Evolutionary conservation across 2,329 filamentous ascomycete genomes (phyloP).

Genomic region (Septoria linicola): DNA sequence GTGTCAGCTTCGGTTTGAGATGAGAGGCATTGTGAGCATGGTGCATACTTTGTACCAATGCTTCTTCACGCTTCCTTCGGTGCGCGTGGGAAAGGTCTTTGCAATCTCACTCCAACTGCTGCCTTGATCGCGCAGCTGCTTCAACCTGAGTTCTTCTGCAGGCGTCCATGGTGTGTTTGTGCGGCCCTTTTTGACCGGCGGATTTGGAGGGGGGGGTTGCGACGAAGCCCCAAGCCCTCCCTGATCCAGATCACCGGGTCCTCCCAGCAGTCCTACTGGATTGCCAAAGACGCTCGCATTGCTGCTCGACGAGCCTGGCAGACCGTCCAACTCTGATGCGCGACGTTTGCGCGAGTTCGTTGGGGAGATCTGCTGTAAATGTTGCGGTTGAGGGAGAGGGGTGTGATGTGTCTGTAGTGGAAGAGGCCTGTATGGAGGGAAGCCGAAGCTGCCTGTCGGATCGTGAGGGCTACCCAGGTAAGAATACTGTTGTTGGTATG

Average conservation of each 20-base stretch:
- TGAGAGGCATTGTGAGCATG: neutral
- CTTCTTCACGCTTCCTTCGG: conserved; percentile 98
- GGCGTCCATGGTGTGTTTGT: conserved; percentile 99
- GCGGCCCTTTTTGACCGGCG: conserved; percentile 81
- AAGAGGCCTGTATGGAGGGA: conserved; percentile 31
- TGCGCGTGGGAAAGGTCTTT: conserved; percentile 92
- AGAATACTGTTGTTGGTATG: conserved; percentile 33
- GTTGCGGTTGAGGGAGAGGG: conserved; percentile 38
- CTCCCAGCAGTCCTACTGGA: conserved; percentile 31
- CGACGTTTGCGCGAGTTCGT: conserved; percentile 39
- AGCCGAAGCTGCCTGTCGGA: conserved; percentile 30
- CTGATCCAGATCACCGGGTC: conserved; percentile 19
- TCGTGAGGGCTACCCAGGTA: conserved; percentile 34
- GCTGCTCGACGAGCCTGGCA: conserved; percentile 35
- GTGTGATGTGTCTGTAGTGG: conserved; percentile 36
- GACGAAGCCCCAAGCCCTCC: conserved; percentile 21
- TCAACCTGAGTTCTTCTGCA: conserved; percentile 85
- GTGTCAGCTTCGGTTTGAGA: conserved; percentile 4
- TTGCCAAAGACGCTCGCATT: conserved; percentile 33
- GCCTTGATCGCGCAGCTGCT: conserved; percentile 89
- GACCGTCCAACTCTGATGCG: conserved; percentile 36
- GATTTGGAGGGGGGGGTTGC: conserved; percentile 41
- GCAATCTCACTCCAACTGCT: conserved; percentile 98
- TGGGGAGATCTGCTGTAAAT: conserved; percentile 36
- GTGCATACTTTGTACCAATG: conserved; percentile 91